Evolutionary conservation across 1,284 basidiomycete genomes (phyloP).

Genomic region (Cryptococcus depauperatus): DNA sequence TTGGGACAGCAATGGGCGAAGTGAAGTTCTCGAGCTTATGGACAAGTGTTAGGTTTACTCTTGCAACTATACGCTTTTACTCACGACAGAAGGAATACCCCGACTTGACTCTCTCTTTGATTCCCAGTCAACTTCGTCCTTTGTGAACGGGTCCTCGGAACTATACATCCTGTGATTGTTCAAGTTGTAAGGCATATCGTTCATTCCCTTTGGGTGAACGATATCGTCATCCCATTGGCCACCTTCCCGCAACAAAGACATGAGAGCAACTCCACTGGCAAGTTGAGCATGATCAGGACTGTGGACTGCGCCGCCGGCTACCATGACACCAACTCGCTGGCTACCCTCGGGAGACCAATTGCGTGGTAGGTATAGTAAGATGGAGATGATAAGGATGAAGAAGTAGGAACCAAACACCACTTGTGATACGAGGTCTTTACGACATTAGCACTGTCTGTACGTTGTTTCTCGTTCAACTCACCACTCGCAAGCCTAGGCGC

Average conservation of each 20-base stretch:
- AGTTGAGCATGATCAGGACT: slow-evolving; percentile 2
- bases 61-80: not conserved
- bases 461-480: too few species aligned
- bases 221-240: slow-evolving; percentile 28
- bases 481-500: slow-evolving; percentile 6
- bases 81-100: slow-evolving; percentile 9
- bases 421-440: slow-evolving; percentile 14
- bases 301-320: not conserved
- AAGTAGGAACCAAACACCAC: slow-evolving; percentile 18
- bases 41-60: not conserved
- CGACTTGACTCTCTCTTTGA: slow-evolving; percentile 2
- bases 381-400: slow-evolving; percentile 20
- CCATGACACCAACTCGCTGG: slow-evolving; percentile 15
- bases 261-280: slow-evolving; percentile 20
- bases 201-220: slow-evolving; percentile 1
- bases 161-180: slow-evolving; percentile 1
- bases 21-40: slow-evolving; percentile 18
- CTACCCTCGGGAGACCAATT: slow-evolving; percentile 7
- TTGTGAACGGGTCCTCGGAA: not conserved
- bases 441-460: not conserved
- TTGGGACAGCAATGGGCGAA: slow-evolving; percentile 16
- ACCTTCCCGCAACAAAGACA: slow-evolving; percentile 28
- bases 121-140: slow-evolving; percentile 7
- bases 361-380: slow-evolving; percentile 22
- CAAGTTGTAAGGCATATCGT: not conserved